Base-by-base conservation (phyloP, 176 grass and related monocot species). In the Oryza rufipogon region DNA sequence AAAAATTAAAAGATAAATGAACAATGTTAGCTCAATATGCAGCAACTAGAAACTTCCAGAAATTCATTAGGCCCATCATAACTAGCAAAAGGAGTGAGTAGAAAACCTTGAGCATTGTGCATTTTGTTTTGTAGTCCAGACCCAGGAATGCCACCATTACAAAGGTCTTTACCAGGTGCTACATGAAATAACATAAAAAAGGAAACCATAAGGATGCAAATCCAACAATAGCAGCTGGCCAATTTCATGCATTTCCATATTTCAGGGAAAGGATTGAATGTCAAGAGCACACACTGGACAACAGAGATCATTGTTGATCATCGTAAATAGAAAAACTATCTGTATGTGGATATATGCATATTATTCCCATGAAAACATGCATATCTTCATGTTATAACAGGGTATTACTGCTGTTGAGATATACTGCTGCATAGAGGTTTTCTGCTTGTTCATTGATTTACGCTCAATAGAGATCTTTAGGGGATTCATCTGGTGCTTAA, bases 161-260 rank as follows among this genome's bases (percentile, higher is more conserved):
- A 36, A 74, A 32, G 32, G 30, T 70, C 23, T 80, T 91, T 79
- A 83, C 5, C 16, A 74, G 20, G 22, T 80, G 28, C 80, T 87
- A 30, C 70, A 69, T 44, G 41, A 52, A 71, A 82, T 75, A 23
- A 63, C 54, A n/a, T 58, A 38, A 65, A 49, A 64, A 71, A 54
- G 64, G n/a, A 64, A 71, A 54, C 74, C 41, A 75, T 84, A 54
- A 70, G 87, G 49, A 87, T 64, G n/a, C 26, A 70, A 81, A 80
- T 66, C 69, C 10, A 87, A 66, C 58, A 75, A 26, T 71, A 70
- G 12, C 38, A 70, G 44, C 58, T 81, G 66, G 63, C 9, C 47
- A 70, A 45, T 58, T 86, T 66, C 25, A 80, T 15, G 60, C 6
- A 45, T 77, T 46, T 46, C 16, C 52, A 76, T 65, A 71, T 64